Base-by-base conservation (phyloP, 2,329 filamentous ascomycete species). In the Claviceps sp. region DNA sequence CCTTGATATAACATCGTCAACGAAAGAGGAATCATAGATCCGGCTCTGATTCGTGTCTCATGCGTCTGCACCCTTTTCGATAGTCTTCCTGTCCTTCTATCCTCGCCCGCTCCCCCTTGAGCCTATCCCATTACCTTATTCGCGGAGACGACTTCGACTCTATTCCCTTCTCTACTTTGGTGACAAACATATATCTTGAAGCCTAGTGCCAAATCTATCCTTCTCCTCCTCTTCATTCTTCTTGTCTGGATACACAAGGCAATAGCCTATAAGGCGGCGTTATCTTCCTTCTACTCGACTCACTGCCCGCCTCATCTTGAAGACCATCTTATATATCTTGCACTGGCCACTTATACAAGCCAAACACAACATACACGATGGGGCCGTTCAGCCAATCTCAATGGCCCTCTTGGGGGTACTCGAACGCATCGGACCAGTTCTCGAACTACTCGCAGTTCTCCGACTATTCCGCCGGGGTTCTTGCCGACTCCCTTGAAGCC, bases 401-500 rank as follows among this genome's bases (percentile, higher is more conserved):
- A 52, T 70, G 67, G 67, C 54, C 65, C 37, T 57, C 61, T 34
- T 70, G 67, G 67, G 56, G 61, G 11, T 69, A 66, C 53, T 56
- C 63, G 47, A 59, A 56, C 46, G 54, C 59, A 49, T 51, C 56
- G 51, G 62, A 62, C 52, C 58, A 61, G 3, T 69, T 63, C 52
- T 50, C 63, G 24, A 57, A 60, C 49, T 70, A 67, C 54, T 53
- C 61, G 13, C 65, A 65, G 43, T 53, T 63, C 37, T 58, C 63
- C n/a, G 65, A 61, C 45, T 69, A 68, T 57, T 57, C 65, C 14
- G 9, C 30, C 9, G 53, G 62, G 16, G 69, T 68, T 49, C 62
- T 70, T 16, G 63, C 66, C 50, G 67, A 70, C 47, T 68, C 66
- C 26, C 63, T 70, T 61, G 67, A 70, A 24, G 57, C 65, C 5